Base-by-base conservation (phyloP, 2,329 filamentous ascomycete species). In the Scytalidium sp. region DNA sequence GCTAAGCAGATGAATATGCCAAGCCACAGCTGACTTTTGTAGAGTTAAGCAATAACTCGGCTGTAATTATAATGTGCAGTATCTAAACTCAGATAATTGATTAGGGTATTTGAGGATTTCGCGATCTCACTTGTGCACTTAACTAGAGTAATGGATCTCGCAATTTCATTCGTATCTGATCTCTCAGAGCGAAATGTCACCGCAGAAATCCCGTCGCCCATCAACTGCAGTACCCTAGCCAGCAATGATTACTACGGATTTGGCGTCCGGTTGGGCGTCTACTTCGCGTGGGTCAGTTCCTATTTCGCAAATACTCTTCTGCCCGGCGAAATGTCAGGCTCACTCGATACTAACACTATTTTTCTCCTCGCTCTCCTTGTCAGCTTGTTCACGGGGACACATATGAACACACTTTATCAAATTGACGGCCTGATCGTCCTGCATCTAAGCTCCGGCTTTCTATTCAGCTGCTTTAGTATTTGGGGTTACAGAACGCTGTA, bases 191-290 rank as follows among this genome's bases (percentile, higher is more conserved):
- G n/a, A n/a, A n/a, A n/a, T n/a, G n/a, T n/a, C n/a, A n/a, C n/a
- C n/a, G n/a, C n/a, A n/a, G n/a, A n/a, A n/a, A n/a, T n/a, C n/a
- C n/a, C n/a, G n/a, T n/a, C n/a, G n/a, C n/a, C n/a, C n/a, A n/a
- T 49, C 9, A 20, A 49, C 19, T 61, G 54, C 47, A 36, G 45
- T n/a, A 55, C 54, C 32, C 50, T 60, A 3, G 46, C 53, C 20
- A 63, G 61, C n/a, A 49, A 57, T 17, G 63, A 67, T 52, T 62
- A 65, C 52, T 67, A 66, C 46, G 64, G 64, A 19, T 58, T 66
- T 19, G 65, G 65, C 3, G 61, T 66, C 22, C 58, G 64, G 11
- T 56, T 67, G 23, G 63, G 64, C 19, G 53, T 67, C 49, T 67
- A 67, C 53, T 63, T 65, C 40, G 54, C 62, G 45, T 66, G 64